These are phyloP conservation scores for Citrus glauca DNA, from an alignment of 345 rosid genomes.

Conservation along the genomic window DNA sequence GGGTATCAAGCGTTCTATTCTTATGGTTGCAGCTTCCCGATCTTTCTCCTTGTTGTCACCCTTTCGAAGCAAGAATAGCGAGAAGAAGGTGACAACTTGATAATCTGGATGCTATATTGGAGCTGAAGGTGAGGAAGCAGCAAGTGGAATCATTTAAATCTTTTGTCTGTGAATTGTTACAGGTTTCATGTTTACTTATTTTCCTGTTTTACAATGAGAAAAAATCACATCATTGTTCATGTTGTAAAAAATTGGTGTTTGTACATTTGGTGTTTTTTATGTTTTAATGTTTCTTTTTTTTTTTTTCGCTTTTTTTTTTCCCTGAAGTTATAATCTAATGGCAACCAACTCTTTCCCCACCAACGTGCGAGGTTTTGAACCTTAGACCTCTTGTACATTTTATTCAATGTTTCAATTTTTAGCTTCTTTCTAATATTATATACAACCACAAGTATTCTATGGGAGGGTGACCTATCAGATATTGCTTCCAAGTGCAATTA, in stretches of 20 bases:
- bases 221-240: not conserved
- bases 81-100: conserved; percentile 47
- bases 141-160: conserved; percentile 6
- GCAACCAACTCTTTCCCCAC: no score
- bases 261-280: conserved; percentile 9
- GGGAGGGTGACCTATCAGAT: no score
- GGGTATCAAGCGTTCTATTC: not conserved
- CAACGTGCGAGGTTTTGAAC: no score
- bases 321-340: no score
- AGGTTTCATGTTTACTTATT: not conserved
- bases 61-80: conserved; percentile 72
- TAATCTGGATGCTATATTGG: not conserved
- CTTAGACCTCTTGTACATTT: no score
- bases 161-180: conserved; percentile 11
- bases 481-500: no score
- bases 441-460: no score
- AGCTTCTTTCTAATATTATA: no score
- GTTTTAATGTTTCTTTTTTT: not conserved
- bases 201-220: conserved; percentile 4
- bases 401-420: no score
- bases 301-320: not conserved
- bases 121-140: conserved; percentile 13
- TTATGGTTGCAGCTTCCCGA: conserved; percentile 61
- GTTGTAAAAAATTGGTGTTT: conserved; percentile 11
- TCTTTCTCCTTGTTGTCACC: conserved; percentile 71